Conservation (phyloP, 2,329 filamentous ascomycete species). For the Aspergillus pseudoterreus region DNA sequence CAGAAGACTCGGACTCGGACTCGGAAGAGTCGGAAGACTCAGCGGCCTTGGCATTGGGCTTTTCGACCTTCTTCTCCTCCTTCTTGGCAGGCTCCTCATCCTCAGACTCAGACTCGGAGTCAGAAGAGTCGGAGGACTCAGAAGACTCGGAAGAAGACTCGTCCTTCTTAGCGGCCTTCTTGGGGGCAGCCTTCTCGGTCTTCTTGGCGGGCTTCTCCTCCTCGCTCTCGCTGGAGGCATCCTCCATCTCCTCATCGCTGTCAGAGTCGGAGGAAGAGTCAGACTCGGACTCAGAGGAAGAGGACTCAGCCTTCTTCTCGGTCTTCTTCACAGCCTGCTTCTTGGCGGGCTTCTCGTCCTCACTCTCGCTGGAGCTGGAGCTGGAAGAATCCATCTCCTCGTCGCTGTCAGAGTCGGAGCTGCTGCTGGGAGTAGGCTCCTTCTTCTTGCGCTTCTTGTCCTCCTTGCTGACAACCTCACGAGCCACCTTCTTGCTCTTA, state of each 20-base stretch:
- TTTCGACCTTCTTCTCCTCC: constrained; percentile 27
- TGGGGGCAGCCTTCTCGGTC: constrained; percentile 17
- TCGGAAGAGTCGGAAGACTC: constrained; percentile 10
- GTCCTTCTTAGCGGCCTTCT: constrained; percentile 24
- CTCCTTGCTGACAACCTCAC: constrained; percentile 38
- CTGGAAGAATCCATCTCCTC: constrained; percentile 23
- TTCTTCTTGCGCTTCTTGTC: constrained; percentile 44
- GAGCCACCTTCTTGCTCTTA: constrained; percentile 45
- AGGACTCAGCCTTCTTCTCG: constrained; percentile 27
- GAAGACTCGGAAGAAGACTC: constrained; percentile 26
- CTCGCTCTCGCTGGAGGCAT: constrained; percentile 25
- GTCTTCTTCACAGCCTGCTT: constrained; percentile 32
- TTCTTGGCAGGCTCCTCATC: constrained; percentile 37
- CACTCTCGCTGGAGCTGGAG: constrained; percentile 31
- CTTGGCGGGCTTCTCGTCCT: constrained; percentile 36
- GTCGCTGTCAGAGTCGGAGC: constrained; percentile 32
- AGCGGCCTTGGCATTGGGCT: constrained; percentile 11
- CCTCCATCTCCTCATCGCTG: constrained; percentile 31
- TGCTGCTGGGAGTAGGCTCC: constrained; percentile 35
- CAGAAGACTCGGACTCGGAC: constrained; percentile 14
- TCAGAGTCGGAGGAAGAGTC: constrained; percentile 25
- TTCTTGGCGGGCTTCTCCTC: constrained; percentile 22
- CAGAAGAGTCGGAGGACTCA: constrained; percentile 25
- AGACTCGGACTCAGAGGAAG: constrained; percentile 28
- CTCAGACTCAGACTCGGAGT: constrained; percentile 33